Evolutionary conservation across 805 yeast genomes (phyloP).

Genomic region (Candida tallmaniae): DNA sequence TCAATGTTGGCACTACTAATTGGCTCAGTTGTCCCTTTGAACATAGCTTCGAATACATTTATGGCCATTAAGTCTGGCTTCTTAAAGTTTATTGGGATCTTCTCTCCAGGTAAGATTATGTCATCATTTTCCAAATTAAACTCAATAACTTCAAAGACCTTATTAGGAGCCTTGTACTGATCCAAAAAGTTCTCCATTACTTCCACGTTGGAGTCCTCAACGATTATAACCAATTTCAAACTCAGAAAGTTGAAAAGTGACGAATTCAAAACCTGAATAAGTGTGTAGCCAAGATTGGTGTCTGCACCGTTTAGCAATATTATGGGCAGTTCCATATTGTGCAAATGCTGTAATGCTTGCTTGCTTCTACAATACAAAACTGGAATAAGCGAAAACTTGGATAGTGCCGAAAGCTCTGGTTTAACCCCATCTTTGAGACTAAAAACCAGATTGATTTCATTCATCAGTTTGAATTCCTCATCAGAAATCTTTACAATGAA

Average conservation of each 20-base stretch:
- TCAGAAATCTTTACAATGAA: slow-evolving; percentile 24
- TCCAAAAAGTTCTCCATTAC: slow-evolving; percentile 17
- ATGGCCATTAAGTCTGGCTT: slow-evolving; percentile 35
- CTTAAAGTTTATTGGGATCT: slow-evolving; percentile 29
- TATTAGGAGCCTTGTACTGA: slow-evolving; percentile 13
- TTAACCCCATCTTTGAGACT: slow-evolving; percentile 10
- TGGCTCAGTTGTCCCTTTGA: slow-evolving; percentile 17
- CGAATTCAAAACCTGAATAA: slow-evolving; percentile 30
- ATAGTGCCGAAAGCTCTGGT: slow-evolving; percentile 23
- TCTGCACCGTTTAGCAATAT: slow-evolving; percentile 42
- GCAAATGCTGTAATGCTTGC: slow-evolving; percentile 26
- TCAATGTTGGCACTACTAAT: slow-evolving; percentile 18
- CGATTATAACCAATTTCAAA: slow-evolving; percentile 28
- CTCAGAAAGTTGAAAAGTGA: slow-evolving; percentile 21
- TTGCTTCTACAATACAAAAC: slow-evolving; percentile 34
- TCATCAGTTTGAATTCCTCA: slow-evolving; percentile 17
- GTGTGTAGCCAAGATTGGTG: slow-evolving; percentile 32
- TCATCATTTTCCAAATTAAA: slow-evolving; percentile 34
- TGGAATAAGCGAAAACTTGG: slow-evolving; percentile 30
- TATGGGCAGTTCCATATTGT: slow-evolving; percentile 17
- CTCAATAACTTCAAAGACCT: slow-evolving; percentile 23
- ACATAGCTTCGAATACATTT: slow-evolving; percentile 31
- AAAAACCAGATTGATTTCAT: slow-evolving; percentile 20
- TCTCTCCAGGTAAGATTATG: slow-evolving; percentile 31
- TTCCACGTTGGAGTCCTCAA: slow-evolving; percentile 18